Percentiles rank a stretch among this genome's conserved stretches.
These are phyloP conservation scores for Collybia mongolica DNA, from an alignment of 768 basidiomycete species.

Conservation along the genomic window DNA sequence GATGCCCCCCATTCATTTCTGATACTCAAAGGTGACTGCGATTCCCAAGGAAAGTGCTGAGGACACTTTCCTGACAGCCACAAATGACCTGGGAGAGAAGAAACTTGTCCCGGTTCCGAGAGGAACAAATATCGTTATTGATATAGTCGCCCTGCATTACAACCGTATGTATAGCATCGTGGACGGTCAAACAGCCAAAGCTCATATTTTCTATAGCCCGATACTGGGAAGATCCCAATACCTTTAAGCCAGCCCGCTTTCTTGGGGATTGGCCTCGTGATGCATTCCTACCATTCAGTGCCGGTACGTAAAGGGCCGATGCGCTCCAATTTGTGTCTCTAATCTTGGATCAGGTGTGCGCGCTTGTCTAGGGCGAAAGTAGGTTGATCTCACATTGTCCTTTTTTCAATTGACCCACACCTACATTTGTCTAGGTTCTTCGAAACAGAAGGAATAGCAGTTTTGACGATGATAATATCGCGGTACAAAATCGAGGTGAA, in stretches of 20 bases:
- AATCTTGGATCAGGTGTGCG: conserved; percentile 30
- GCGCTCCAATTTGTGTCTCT: background rate
- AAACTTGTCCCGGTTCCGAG: conserved; percentile 39
- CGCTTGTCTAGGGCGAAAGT: conserved; percentile 45
- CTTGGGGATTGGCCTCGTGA: conserved; percentile 51
- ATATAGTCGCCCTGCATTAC: conserved; percentile 43
- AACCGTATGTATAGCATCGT: conserved; percentile 38
- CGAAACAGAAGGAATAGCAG: conserved; percentile 54
- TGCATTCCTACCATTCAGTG: conserved; percentile 54
- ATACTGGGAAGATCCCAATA: conserved; percentile 53
- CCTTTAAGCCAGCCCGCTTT: conserved; percentile 47
- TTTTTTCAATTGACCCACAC: too few relatives aligned
- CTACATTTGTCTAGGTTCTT: conserved; percentile 2
- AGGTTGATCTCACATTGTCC: background rate
- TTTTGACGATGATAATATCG: conserved; percentile 46
- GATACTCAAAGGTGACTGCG: conserved; percentile 24
- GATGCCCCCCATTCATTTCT: too few relatives aligned
- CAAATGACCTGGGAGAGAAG: conserved; percentile 35
- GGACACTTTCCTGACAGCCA: conserved; percentile 38
- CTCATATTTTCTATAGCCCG: conserved; percentile 31
- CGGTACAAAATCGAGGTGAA: conserved; percentile 46
- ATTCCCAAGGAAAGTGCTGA: conserved; percentile 47
- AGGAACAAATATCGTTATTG: conserved; percentile 34
- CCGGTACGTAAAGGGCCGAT: conserved; percentile 26
- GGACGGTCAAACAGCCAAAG: background rate